Evolutionary conservation across 169 alveolate genomes (phyloP).

Genomic region (Eimeria necatrix): DNA sequence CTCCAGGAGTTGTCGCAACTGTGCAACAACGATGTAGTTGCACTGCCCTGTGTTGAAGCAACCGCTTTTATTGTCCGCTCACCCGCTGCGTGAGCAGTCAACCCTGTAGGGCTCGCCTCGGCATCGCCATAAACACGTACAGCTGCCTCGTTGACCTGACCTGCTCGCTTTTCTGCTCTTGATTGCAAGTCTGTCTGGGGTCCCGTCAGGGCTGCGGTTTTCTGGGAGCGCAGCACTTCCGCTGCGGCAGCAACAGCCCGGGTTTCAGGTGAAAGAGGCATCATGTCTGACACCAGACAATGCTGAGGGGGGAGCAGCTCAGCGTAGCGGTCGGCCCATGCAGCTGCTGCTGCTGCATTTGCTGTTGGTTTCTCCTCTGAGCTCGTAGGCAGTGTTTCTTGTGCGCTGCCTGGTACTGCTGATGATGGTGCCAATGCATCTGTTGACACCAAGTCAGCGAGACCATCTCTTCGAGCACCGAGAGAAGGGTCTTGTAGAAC

Average conservation of each 20-base stretch:
- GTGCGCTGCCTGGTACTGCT: constrained; percentile 50
- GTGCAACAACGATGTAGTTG: constrained; percentile 39
- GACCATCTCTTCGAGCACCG: background rate
- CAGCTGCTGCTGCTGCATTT: background rate
- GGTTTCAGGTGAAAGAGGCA: background rate
- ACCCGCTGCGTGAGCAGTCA: constrained; percentile 17
- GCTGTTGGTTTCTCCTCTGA: background rate
- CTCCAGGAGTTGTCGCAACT: constrained; percentile 30
- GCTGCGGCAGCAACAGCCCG: constrained; percentile 50
- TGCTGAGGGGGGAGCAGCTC: constrained; percentile 57
- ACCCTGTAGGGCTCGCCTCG: background rate
- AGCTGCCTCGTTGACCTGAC: background rate
- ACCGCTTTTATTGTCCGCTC: background rate
- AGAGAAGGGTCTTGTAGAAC: too few relatives aligned
- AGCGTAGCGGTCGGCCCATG: background rate
- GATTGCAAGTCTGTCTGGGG: background rate
- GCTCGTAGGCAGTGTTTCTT: background rate
- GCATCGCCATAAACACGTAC: background rate
- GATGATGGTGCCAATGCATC: constrained; percentile 36
- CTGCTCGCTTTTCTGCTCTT: background rate
- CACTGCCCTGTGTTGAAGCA: background rate
- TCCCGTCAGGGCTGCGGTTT: background rate
- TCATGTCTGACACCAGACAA: background rate
- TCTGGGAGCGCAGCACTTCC: constrained; percentile 1
- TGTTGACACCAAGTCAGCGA: background rate